phyloP scores from a whole-genome alignment of 2,329 filamentous ascomycete species.

The Aspergillus hortae region DNA sequence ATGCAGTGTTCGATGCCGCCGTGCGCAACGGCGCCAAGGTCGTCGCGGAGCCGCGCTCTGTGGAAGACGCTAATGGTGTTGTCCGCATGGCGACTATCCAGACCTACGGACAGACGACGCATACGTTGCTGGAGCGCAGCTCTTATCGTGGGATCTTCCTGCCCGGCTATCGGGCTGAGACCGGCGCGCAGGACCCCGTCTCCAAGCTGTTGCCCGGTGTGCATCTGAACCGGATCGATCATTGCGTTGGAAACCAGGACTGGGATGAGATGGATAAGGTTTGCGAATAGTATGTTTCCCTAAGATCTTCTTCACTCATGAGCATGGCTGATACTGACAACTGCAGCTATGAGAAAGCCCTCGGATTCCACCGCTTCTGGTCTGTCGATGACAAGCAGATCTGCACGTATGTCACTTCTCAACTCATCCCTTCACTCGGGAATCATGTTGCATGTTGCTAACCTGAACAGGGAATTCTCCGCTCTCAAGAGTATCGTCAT shows the following conservation, averaged over 20 bases:
- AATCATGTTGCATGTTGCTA: background rate
- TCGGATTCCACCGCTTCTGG: conserved; percentile 97
- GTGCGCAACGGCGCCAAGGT: conserved; percentile 49
- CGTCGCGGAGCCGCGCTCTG: conserved; percentile 52
- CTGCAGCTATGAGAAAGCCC: conserved; percentile 74
- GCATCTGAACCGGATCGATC: conserved; percentile 74
- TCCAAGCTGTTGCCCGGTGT: conserved; percentile 57
- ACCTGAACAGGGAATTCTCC: conserved; percentile 63
- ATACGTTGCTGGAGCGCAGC: conserved; percentile 76
- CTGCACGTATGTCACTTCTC: conserved; percentile 53
- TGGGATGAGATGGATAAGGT: conserved; percentile 79
- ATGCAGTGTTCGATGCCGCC: conserved; percentile 72
- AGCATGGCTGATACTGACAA: background rate
- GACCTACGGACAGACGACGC: conserved; percentile 93
- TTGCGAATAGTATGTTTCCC: conserved; percentile 52
- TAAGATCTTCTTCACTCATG: background rate
- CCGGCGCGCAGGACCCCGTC: conserved; percentile 46
- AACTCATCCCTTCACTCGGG: too few relatives aligned
- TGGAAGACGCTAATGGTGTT: conserved; percentile 59
- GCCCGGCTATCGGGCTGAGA: conserved; percentile 68
- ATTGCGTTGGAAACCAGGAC: conserved; percentile 96
- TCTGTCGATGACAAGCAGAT: conserved; percentile 91
- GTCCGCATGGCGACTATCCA: conserved; percentile 75
- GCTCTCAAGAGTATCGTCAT: conserved; percentile 88
- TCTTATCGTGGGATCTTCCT: conserved; percentile 74